These are phyloP conservation scores for Posidonia australis DNA, from an alignment of 106 monocot species.

Conservation along the genomic window DNA sequence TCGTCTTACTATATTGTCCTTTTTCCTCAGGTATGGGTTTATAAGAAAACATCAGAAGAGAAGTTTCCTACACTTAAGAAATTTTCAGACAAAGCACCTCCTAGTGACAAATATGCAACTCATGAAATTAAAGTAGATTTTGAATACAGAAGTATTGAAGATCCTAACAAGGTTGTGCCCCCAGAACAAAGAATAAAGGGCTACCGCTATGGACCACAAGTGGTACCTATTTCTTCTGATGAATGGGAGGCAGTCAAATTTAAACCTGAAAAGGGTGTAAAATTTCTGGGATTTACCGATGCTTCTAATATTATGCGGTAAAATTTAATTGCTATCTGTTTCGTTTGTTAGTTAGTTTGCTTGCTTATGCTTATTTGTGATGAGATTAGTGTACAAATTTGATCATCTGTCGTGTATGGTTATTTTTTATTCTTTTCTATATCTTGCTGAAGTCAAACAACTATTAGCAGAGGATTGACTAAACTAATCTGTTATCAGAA, in stretches of 20 bases:
- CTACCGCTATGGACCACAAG: constrained; percentile 95
- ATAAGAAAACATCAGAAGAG: constrained; percentile 95
- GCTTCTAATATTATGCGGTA: constrained; percentile 69
- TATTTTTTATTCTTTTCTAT: too few species aligned
- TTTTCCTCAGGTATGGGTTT: constrained; percentile 72
- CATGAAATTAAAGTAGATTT: constrained; percentile 94
- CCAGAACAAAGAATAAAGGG: constrained; percentile 95
- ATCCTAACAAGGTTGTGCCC: constrained; percentile 68
- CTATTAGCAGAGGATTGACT: too few species aligned
- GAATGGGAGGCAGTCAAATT: constrained; percentile 89
- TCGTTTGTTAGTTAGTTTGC: background rate
- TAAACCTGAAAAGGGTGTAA: constrained; percentile 79
- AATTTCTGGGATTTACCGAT: constrained; percentile 87
- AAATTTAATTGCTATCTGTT: constrained; percentile 3
- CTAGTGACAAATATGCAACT: constrained; percentile 76
- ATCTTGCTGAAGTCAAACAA: too few species aligned
- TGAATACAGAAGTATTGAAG: constrained; percentile 64
- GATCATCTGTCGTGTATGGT: too few species aligned
- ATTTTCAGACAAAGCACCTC: constrained; percentile 89
- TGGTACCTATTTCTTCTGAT: constrained; percentile 73
- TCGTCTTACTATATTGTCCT: background rate
- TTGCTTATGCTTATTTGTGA: too few species aligned
- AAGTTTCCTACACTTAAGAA: constrained; percentile 89
- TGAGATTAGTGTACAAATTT: too few species aligned
- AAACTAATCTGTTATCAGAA: too few species aligned